phyloP scores from a whole-genome alignment of 495 filamentous ascomycete species.

The Staphylotrichum longicolle region DNA sequence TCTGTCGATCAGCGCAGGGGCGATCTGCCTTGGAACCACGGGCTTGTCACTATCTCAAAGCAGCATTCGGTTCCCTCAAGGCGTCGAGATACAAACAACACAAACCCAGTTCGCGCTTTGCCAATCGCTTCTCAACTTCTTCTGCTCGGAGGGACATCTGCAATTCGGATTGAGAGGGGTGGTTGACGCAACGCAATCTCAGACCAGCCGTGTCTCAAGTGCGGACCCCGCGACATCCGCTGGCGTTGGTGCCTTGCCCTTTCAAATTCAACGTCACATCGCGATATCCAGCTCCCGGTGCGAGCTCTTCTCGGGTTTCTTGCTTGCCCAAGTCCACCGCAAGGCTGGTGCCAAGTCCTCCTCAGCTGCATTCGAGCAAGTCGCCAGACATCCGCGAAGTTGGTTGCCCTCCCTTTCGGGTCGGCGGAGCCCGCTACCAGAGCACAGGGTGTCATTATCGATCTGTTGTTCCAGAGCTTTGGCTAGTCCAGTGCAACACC shows the following conservation, averaged over 20 bases:
- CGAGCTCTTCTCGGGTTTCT: not conserved
- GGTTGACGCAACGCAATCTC: not conserved
- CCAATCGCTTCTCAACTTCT: not conserved
- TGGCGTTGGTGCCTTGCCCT: not conserved
- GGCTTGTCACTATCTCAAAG: slow-evolving; percentile 1
- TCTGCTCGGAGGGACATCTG: not conserved
- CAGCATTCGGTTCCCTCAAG: not conserved
- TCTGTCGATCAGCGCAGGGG: slow-evolving; percentile 32
- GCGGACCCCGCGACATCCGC: not conserved
- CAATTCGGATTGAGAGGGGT: too few species aligned
- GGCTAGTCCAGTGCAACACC: slow-evolving; percentile 15
- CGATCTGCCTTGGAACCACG: slow-evolving; percentile 22
- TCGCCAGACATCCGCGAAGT: not conserved
- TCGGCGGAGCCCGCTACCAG: slow-evolving; percentile 1
- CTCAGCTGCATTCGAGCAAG: too few species aligned
- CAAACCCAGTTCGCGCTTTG: too few species aligned
- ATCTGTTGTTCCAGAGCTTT: slow-evolving; percentile 18
- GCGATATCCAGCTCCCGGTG: too few species aligned
- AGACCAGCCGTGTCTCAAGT: slow-evolving; percentile 4
- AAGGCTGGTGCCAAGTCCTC: too few species aligned
- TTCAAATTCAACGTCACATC: not conserved
- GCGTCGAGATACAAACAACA: not conserved
- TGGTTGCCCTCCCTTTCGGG: not conserved
- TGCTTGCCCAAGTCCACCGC: too few species aligned
- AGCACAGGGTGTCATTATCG: slow-evolving; percentile 20